Base-by-base conservation (phyloP, 2,329 filamentous ascomycete genomes). In the Coniochaeta sp. region DNA sequence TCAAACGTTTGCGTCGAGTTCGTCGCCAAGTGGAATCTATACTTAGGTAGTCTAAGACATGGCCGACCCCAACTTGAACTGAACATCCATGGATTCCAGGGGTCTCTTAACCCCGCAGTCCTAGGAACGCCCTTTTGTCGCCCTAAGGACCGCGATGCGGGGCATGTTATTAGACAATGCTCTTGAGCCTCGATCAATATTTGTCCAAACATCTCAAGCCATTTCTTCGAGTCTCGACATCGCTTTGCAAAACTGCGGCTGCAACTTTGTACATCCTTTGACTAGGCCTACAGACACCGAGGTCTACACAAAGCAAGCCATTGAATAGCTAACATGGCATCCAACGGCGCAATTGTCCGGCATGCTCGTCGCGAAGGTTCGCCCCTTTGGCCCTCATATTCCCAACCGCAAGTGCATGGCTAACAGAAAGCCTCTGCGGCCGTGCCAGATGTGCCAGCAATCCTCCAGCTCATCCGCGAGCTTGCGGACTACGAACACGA, bases 401-500 rank as follows among this genome's bases (percentile, higher is more conserved):
- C 12, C 58, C 8, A 24, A 12, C n/a, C 42, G 16, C 28, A 32
- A 32, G 44, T 36, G 57, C 61, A 55, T 9, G 50, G 14, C 7
- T 52, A 52, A 52, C 47, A 28, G 22, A 52, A 16, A 26, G 22
- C 19, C 19, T 28, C n/a, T 10, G 40, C 62, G 12, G 28, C 28
- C 54, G 4, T 38, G 10, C 26, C 65, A 96, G 93, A 98, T 69
- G 85, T 96, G 60, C 84, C 87, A 26, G 79, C 80, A n/a, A 96
- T 98, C 72, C 84, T 96, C 28, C 75, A 80, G 65, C 81, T 97
- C 69, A 92, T 98, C 75, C 83, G 86, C 59, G 93, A 92, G 70
- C 86, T 98, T 9, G 93, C 93, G 66, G 84, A 87, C 67, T 96
- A 97, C 78, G 92, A 97, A 73, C 86, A 93, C 30, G 89, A 89